Conservation (phyloP, 345 rosid species). For the Clausena lansium region DNA sequence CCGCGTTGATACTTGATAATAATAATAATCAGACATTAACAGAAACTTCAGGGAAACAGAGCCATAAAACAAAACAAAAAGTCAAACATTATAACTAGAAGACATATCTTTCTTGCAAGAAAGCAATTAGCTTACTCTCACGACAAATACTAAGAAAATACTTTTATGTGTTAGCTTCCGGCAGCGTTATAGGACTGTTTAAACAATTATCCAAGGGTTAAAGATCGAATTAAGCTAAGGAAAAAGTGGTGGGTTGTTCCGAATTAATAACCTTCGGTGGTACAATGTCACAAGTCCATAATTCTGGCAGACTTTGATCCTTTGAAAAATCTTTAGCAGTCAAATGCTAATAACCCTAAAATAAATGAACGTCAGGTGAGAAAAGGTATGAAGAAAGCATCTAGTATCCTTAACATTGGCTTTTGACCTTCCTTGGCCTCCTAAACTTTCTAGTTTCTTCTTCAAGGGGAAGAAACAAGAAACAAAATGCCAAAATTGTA, state of each 20-base stretch:
- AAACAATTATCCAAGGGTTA: too few species aligned
- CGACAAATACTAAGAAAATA: not conserved
- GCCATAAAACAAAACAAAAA: not conserved
- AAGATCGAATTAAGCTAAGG: too few species aligned
- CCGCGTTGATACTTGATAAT: not conserved
- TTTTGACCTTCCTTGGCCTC: not conserved
- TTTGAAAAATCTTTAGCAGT: too few species aligned
- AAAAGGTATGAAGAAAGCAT: not conserved
- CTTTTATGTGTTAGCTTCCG: not conserved
- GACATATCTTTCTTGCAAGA: not conserved
- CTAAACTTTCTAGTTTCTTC: not conserved
- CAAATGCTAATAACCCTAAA: too few species aligned
- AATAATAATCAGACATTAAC: not conserved
- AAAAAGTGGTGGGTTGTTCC: too few species aligned
- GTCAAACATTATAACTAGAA: too few species aligned
- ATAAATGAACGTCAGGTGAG: not conserved
- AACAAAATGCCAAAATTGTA: not conserved
- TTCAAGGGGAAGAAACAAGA: not conserved
- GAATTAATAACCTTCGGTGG: too few species aligned
- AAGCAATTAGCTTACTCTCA: not conserved
- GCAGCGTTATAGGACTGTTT: too few species aligned
- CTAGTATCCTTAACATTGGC: not conserved
- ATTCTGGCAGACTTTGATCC: too few species aligned
- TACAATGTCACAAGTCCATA: too few species aligned
- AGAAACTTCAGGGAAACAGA: constrained; percentile 3